Evolutionary conservation across 495 filamentous ascomycete genomes (phyloP), one percentile per base, ranked within the genome.

Genomic region (Echria macrotheca): DNA sequence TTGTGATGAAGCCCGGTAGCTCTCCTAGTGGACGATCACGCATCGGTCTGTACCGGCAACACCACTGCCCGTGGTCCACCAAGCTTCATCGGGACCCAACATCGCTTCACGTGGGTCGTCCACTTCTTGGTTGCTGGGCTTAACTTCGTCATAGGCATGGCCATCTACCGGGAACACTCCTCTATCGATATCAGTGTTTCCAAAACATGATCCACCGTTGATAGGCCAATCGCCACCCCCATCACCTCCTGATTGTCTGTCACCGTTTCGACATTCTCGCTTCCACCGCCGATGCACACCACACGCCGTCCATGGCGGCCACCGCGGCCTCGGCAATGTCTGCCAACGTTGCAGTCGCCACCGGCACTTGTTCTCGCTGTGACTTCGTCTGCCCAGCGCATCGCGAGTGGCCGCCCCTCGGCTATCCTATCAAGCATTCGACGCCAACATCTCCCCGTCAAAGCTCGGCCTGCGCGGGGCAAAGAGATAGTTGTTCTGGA

Each of bases 1-100:
- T 23, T 18, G 39, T 9, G 24, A 56, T 49, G 56, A 50, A 49
- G 47, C 52, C 45, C 44, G 15, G 49, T 45, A 47, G 45, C 31
- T 21, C n/a, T 15, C 24, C 41, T 29, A 8, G n/a, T 7, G 17
- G 52, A 21, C 47, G 59, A 61, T 59, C 56, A 61, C 19, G 53
- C 59, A 52, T 25, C 40, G n/a, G 33, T 42, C 12, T 47, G 22
- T 23, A 8, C 47, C 55, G 53, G 53, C 25, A 50, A 47, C 38
- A 37, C n/a, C n/a, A n/a, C n/a, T n/a, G n/a, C n/a, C n/a, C n/a
- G n/a, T n/a, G n/a, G n/a, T n/a, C n/a, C n/a, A n/a, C n/a, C n/a
- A n/a, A n/a, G n/a, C n/a, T n/a, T n/a, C n/a, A n/a, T 36, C 15
- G 1, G n/a, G 33, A 18, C 33, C 11, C 23, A 22, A 12, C n/a